These are phyloP conservation scores for Acacia acuminata DNA, from an alignment of 306 rosid genomes.

Conservation along the genomic window DNA sequence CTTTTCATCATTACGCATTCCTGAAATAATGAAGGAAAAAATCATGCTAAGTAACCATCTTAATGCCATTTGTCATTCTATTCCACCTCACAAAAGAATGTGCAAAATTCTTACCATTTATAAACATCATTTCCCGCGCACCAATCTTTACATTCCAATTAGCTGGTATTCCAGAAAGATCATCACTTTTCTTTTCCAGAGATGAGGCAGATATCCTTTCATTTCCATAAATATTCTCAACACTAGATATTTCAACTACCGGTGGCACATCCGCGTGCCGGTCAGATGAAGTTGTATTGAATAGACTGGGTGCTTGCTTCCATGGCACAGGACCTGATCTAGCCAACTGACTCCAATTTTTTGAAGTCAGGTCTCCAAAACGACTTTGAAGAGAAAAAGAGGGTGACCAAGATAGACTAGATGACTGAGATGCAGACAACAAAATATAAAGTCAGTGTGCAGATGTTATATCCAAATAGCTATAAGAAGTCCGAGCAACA, in stretches of 20 bases:
- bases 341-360: conserved; percentile 94
- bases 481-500: conserved; percentile 15
- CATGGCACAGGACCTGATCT: conserved; percentile 99
- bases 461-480: conserved; percentile 29
- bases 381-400: conserved; percentile 65
- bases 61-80: conserved; percentile 9
- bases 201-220: conserved; percentile 65
- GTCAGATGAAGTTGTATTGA: conserved; percentile 74
- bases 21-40: conserved; percentile 47
- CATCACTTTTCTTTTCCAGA: conserved; percentile 78
- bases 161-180: conserved; percentile 71
- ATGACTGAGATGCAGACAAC: conserved; percentile 64
- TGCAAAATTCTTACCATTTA: conserved; percentile 59
- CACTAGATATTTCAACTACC: conserved; percentile 64
- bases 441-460: conserved; percentile 35
- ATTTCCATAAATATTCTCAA: conserved; percentile 63
- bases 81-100: conserved; percentile 12
- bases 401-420: conserved; percentile 73
- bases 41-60: conserved; percentile 31
- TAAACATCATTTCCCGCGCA: conserved; percentile 57
- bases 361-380: conserved; percentile 70
- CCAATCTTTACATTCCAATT: conserved; percentile 70
- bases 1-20: conserved; percentile 75
- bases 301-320: conserved; percentile 95
- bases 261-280: conserved; percentile 60